These are phyloP conservation scores for Rhodotorula paludigena DNA, from an alignment of 768 basidiomycete species.

Conservation along the genomic window DNA sequence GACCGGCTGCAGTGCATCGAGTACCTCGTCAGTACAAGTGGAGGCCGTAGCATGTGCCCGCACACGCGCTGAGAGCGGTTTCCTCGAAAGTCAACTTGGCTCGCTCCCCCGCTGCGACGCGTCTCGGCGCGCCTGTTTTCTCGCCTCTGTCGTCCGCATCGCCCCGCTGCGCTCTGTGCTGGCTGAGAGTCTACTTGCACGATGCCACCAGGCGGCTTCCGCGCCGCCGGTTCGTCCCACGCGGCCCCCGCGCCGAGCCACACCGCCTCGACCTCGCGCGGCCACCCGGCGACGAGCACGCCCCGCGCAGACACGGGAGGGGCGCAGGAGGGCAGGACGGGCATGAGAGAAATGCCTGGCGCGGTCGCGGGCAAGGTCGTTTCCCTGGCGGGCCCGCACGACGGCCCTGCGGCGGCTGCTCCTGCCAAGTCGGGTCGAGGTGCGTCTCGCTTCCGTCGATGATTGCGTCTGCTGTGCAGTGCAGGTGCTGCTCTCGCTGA, in stretches of 20 bases:
- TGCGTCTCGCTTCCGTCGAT: neutral
- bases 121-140: neutral
- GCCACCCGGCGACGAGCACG: neutral
- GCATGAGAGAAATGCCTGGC: neutral
- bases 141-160: neutral
- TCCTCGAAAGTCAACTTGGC: too few species aligned
- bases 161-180: neutral
- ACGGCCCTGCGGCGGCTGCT: neutral
- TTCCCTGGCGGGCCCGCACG: neutral
- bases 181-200: neutral
- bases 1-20: too few species aligned
- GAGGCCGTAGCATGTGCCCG: too few species aligned
- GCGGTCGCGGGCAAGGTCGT: neutral
- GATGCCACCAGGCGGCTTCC: neutral
- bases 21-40: too few species aligned
- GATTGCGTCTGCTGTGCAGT: neutral
- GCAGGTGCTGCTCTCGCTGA: too few species aligned
- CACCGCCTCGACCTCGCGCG: neutral
- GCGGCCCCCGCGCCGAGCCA: neutral
- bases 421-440: neutral
- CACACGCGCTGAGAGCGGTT: too few species aligned
- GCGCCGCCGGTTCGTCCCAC: neutral
- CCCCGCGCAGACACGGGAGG: neutral
- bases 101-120: too few species aligned
- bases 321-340: neutral